Percentiles rank a stretch among this genome's conserved stretches.
These are phyloP conservation scores for Westerdykella ornata DNA, from an alignment of 2,329 filamentous ascomycete genomes.

Conservation along the genomic window DNA sequence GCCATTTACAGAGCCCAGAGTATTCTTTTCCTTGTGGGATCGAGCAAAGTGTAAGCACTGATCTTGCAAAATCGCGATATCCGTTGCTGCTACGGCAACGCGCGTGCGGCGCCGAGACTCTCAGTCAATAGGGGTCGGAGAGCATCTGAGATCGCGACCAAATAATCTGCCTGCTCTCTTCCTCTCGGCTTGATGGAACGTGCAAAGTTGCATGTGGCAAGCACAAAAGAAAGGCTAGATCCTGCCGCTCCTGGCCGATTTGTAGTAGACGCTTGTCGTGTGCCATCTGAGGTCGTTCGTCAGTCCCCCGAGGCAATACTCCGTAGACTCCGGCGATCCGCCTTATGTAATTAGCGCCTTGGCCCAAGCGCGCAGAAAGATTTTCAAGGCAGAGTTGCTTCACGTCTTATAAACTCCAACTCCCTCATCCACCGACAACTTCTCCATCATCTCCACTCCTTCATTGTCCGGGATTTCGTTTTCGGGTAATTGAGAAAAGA, in stretches of 20 bases:
- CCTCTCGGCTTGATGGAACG: neutral
- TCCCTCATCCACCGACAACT: neutral
- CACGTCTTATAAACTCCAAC: neutral
- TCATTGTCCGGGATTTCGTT: neutral
- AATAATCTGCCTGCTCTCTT: neutral
- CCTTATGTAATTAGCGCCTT: conserved; percentile 1
- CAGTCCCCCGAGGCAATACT: no score
- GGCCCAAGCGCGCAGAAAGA: neutral
- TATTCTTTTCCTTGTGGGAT: no score
- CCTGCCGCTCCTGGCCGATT: conserved; percentile 8
- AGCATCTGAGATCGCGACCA: neutral
- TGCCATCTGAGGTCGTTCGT: no score
- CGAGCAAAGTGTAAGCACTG: no score
- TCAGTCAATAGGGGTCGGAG: conserved; percentile 1
- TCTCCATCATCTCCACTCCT: conserved; percentile 1
- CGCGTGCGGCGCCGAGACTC: neutral
- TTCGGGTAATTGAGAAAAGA: neutral
- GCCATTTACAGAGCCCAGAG: no score
- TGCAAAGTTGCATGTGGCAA: neutral
- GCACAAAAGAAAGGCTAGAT: neutral
- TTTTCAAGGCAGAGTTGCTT: neutral
- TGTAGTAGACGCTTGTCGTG: no score
- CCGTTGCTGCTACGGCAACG: conserved; percentile 11
- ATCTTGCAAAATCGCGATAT: conserved; percentile 5
- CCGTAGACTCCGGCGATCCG: conserved; percentile 2